Conservation (phyloP, 345 rosid genomes). For the Litchi chinensis region DNA sequence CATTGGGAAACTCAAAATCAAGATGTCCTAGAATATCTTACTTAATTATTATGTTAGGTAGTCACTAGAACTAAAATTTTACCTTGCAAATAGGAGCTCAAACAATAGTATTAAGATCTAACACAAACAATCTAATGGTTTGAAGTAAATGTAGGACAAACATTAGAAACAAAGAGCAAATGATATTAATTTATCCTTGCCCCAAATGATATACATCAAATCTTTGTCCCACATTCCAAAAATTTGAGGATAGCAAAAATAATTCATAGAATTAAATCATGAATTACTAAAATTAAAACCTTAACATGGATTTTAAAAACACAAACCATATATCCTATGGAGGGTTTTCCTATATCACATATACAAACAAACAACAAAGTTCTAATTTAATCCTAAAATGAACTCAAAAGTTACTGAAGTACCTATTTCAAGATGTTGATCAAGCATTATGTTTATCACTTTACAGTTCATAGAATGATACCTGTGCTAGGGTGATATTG, state of each 20-base stretch:
- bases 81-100: background rate
- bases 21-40: background rate
- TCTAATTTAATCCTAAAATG: background rate
- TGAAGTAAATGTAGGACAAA: background rate
- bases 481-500: slow-evolving; percentile 96
- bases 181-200: background rate
- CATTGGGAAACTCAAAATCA: background rate
- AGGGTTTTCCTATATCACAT: background rate
- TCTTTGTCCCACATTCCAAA: background rate
- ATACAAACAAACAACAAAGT: background rate
- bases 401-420: background rate
- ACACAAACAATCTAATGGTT: background rate
- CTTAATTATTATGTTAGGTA: background rate
- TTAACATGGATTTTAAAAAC: background rate
- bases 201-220: background rate
- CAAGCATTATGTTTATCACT: background rate
- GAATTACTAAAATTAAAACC: background rate
- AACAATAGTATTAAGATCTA: background rate
- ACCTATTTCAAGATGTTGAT: background rate
- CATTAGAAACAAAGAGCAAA: background rate
- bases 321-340: background rate
- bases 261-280: too few species aligned
- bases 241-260: background rate
- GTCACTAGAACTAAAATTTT: background rate
- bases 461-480: slow-evolving; percentile 31